A percentile compares a stretch with the other conserved stretches of the same genome.
These are phyloP conservation scores for Babesia divergens DNA, from an alignment of 169 alveolate species.

Conservation along the genomic window DNA sequence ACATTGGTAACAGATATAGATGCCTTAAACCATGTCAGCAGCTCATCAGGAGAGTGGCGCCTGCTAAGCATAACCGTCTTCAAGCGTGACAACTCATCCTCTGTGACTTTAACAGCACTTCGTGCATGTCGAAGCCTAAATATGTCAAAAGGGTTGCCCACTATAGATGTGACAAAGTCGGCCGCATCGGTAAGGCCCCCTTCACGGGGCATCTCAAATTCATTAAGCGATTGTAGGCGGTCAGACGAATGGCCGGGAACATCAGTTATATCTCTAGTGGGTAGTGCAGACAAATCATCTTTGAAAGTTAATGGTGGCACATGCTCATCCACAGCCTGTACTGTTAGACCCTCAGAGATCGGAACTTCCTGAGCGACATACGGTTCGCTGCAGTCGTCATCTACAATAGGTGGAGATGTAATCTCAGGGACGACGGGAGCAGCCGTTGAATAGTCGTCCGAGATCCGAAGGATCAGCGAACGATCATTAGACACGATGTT, in stretches of 20 bases:
- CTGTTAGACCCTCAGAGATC: neutral
- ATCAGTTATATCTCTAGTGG: neutral
- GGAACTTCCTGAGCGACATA: neutral
- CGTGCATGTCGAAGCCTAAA: slow-evolving; percentile 22
- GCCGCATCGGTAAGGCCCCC: neutral
- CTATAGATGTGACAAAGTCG: neutral
- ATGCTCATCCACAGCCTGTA: slow-evolving; percentile 1
- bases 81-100: slow-evolving; percentile 15
- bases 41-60: slow-evolving; percentile 12
- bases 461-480: too few species aligned
- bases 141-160: slow-evolving; percentile 5
- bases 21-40: slow-evolving; percentile 35
- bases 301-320: neutral
- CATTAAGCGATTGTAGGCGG: neutral
- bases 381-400: too few species aligned
- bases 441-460: too few species aligned
- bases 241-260: neutral
- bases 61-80: slow-evolving; percentile 18
- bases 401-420: too few species aligned
- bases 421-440: too few species aligned
- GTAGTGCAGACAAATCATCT: neutral
- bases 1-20: slow-evolving; percentile 52
- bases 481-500: neutral
- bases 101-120: slow-evolving; percentile 15
- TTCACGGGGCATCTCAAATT: slow-evolving; percentile 3